Conservation (phyloP, 192 early-diverging fungal species). For the Umbelopsis ramanniana region DNA sequence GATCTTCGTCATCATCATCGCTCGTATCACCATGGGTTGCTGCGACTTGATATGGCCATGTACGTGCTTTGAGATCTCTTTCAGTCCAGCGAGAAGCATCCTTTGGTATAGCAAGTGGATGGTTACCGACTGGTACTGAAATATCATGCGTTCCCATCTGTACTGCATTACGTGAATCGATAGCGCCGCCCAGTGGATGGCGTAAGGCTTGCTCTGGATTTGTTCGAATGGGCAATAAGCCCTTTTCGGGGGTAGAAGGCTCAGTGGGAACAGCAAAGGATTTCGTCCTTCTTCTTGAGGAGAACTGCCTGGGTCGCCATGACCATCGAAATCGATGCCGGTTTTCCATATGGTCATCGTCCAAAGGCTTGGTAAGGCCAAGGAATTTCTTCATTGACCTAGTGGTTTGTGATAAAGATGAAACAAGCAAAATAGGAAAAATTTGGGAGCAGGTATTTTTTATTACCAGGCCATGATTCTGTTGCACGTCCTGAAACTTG, state of each 20-base stretch:
- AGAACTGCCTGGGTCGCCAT: not conserved
- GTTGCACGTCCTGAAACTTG: too few relatives aligned
- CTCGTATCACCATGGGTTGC: not conserved
- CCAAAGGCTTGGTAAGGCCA: not conserved
- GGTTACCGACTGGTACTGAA: not conserved
- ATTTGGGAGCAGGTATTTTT: too few relatives aligned
- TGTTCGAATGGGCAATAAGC: not conserved
- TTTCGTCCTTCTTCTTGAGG: not conserved
- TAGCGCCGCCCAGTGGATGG: not conserved
- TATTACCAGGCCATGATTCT: too few relatives aligned
- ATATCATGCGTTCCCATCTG: too few relatives aligned
- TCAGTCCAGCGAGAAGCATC: not conserved
- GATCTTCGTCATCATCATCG: not conserved
- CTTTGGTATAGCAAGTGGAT: not conserved
- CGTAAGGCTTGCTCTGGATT: not conserved
- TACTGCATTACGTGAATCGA: not conserved
- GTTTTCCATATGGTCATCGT: not conserved
- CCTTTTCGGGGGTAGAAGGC: not conserved
- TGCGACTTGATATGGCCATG: conserved; percentile 1
- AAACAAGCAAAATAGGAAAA: not conserved
- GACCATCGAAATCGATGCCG: not conserved
- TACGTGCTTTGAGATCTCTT: conserved; percentile 8
- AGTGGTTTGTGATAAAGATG: not conserved
- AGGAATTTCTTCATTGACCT: conserved; percentile 17
- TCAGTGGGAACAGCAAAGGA: not conserved